phyloP scores from a whole-genome alignment of 2,329 filamentous ascomycete species.

The Aspergillus eucalypticola region DNA sequence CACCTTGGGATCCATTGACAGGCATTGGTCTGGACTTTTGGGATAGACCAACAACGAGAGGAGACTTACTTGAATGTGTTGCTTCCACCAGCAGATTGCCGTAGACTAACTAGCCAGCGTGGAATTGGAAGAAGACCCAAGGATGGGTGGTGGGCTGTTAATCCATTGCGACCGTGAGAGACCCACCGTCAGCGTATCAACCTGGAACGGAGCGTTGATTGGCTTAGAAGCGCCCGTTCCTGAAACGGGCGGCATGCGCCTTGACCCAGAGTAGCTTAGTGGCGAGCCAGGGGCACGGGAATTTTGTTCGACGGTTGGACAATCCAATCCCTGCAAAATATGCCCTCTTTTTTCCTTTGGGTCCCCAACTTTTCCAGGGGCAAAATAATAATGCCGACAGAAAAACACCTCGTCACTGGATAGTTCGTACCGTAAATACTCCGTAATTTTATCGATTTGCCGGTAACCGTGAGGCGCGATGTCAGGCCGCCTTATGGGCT shows the following conservation, averaged over 20 bases:
- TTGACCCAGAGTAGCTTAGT: slow-evolving; percentile 6
- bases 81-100: no score
- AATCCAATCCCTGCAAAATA: no score
- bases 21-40: not conserved
- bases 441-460: not conserved
- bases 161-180: no score
- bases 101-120: no score
- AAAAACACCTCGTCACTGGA: no score
- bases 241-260: slow-evolving; percentile 14
- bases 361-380: not conserved
- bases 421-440: no score
- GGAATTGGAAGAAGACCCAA: no score
- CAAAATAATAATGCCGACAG: not conserved
- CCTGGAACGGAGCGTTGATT: not conserved
- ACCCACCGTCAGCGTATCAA: not conserved
- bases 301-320: not conserved
- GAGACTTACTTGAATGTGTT: no score
- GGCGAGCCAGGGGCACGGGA: slow-evolving; percentile 6
- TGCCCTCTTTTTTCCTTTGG: not conserved
- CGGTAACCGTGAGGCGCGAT: not conserved
- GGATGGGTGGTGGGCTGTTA: no score
- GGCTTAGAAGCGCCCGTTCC: slow-evolving; percentile 5
- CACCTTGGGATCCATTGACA: not conserved
- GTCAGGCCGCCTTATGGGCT: not conserved
- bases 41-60: no score